A percentile compares a stretch with the other conserved stretches of the same genome.
phyloP scores from a whole-genome alignment of 257 asterid genomes.

The Vinca minor region DNA sequence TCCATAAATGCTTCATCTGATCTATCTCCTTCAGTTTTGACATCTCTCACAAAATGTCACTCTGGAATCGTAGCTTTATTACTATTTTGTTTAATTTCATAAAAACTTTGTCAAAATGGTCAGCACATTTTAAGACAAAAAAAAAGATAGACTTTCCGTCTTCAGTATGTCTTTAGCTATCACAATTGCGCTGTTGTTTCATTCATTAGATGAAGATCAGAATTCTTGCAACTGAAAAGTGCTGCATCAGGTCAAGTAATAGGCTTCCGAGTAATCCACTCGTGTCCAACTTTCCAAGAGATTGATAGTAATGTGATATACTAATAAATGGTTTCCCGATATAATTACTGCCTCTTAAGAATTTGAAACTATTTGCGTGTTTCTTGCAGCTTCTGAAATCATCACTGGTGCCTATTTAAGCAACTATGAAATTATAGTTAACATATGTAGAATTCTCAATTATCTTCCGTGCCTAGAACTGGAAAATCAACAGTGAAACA shows the following conservation, averaged over 20 bases:
- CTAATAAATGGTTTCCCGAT: background rate
- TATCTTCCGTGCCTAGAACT: background rate
- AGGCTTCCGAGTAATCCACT: background rate
- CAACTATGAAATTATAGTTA: background rate
- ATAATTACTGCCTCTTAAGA: background rate
- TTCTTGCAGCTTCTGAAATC: background rate
- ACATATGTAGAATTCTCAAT: background rate
- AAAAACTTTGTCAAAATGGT: background rate
- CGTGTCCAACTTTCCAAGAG: background rate
- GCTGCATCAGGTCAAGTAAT: background rate
- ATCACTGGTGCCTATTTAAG: background rate
- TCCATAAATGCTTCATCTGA: background rate
- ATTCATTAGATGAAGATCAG: background rate
- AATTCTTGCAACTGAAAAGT: background rate
- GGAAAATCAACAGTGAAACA: background rate
- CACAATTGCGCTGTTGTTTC: background rate
- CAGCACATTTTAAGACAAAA: background rate
- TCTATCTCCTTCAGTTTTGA: conserved; percentile 1
- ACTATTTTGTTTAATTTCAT: background rate
- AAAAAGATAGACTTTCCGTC: background rate
- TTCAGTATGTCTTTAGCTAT: background rate
- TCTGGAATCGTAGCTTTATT: background rate
- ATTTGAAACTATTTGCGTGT: background rate
- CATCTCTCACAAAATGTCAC: background rate
- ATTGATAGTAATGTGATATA: background rate